phyloP scores from a whole-genome alignment of 805 yeast species.

The Candida ascalaphidarum region DNA sequence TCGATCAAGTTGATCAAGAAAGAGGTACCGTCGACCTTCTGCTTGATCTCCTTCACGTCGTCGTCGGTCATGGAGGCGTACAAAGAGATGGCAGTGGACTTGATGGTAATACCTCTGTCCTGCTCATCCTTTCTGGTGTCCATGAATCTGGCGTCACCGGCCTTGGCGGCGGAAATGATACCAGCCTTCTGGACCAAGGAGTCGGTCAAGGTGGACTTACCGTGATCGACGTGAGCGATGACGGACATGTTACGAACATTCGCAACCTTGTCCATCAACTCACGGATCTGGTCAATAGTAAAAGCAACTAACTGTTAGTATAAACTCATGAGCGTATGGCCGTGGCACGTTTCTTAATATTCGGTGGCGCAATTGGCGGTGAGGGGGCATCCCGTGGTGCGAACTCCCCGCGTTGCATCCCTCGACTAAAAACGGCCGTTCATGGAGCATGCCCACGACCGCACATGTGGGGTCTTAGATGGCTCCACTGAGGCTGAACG shows the following conservation, averaged over 20 bases:
- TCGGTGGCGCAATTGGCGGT: too few species aligned
- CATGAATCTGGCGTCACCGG: slow-evolving; percentile 99
- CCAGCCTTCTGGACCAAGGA: slow-evolving; percentile 99
- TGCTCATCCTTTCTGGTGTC: slow-evolving; percentile 99
- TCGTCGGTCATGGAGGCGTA: slow-evolving; percentile 83
- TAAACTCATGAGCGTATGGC: too few species aligned
- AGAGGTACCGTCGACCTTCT: slow-evolving; percentile 86
- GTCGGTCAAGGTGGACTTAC: slow-evolving; percentile 98
- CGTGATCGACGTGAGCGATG: slow-evolving; percentile 99
- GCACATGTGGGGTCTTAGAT: too few species aligned
- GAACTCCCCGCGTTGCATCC: too few species aligned
- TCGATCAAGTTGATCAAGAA: slow-evolving; percentile 97
- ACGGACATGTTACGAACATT: slow-evolving; percentile 99
- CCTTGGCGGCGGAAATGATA: slow-evolving; percentile 98
- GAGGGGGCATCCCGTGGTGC: too few species aligned
- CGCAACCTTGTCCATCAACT: slow-evolving; percentile 98
- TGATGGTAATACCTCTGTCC: slow-evolving; percentile 99
- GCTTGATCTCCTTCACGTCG: slow-evolving; percentile 83
- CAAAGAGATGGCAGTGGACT: slow-evolving; percentile 97
- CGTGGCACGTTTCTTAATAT: too few species aligned
- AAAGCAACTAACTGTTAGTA: slow-evolving; percentile 38
- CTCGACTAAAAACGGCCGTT: too few species aligned
- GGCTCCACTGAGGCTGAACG: too few species aligned
- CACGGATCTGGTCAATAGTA: slow-evolving; percentile 83
- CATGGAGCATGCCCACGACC: too few species aligned